Evolutionary conservation across 495 filamentous ascomycete species (phyloP).

Genomic region (Neurospora sp.): DNA sequence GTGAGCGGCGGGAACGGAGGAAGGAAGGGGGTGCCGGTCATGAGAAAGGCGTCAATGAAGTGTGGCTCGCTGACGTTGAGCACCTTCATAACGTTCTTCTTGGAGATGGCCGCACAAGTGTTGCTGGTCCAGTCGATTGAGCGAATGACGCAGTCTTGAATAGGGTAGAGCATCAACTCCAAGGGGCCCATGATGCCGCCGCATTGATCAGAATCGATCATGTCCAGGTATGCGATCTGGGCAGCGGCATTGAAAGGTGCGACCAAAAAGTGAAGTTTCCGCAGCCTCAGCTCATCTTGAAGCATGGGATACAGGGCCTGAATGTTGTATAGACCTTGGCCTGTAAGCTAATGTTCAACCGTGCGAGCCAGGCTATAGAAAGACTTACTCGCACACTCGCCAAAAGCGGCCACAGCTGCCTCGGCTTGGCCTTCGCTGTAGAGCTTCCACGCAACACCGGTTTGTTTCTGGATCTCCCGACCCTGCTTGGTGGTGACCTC

Average conservation of each 20-base stretch:
- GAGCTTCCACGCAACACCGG: slow-evolving; percentile 64
- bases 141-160: slow-evolving; percentile 67
- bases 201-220: slow-evolving; percentile 54
- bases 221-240: slow-evolving; percentile 80
- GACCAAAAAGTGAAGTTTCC: slow-evolving; percentile 67
- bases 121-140: slow-evolving; percentile 59
- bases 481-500: slow-evolving; percentile 34
- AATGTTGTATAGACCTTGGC: slow-evolving; percentile 45
- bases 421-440: slow-evolving; percentile 74
- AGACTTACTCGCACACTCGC: slow-evolving; percentile 56
- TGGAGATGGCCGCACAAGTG: slow-evolving; percentile 61
- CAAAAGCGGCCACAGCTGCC: slow-evolving; percentile 73
- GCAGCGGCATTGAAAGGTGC: slow-evolving; percentile 85
- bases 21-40: slow-evolving; percentile 74
- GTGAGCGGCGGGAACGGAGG: slow-evolving; percentile 66
- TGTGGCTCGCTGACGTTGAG: slow-evolving; percentile 59
- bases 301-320: slow-evolving; percentile 61
- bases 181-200: slow-evolving; percentile 76
- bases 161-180: slow-evolving; percentile 80
- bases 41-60: slow-evolving; percentile 74
- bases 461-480: slow-evolving; percentile 40
- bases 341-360: slow-evolving; percentile 13
- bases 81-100: slow-evolving; percentile 56
- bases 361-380: not conserved
- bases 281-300: slow-evolving; percentile 58